A percentile compares a stretch with the other conserved stretches of the same genome.
Evolutionary conservation across 345 rosid species (phyloP).

Genomic region (Clausena lansium): DNA sequence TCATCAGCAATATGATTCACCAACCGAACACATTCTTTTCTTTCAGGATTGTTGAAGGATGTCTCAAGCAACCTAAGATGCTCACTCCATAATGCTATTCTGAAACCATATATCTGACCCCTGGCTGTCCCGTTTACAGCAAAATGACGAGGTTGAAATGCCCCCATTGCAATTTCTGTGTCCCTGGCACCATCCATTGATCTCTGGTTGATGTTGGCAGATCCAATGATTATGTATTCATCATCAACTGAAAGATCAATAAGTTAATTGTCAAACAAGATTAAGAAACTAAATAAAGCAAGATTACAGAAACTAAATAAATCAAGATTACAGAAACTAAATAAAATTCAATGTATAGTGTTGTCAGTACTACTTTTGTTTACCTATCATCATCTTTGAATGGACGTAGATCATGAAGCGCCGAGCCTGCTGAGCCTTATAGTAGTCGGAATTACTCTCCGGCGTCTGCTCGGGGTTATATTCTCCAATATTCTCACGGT

Average conservation of each 20-base stretch:
- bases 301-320: background rate
- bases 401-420: conserved; percentile 93
- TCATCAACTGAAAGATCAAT: conserved; percentile 62
- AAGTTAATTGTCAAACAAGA: background rate
- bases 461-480: conserved; percentile 45
- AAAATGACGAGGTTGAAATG: conserved; percentile 66
- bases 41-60: conserved; percentile 35
- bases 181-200: conserved; percentile 90
- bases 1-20: conserved; percentile 39
- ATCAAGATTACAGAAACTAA: background rate
- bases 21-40: conserved; percentile 28
- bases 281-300: background rate
- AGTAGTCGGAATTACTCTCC: conserved; percentile 50
- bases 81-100: conserved; percentile 72
- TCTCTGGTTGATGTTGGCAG: conserved; percentile 89
- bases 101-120: conserved; percentile 56
- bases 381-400: conserved; percentile 88
- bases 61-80: conserved; percentile 31
- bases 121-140: conserved; percentile 23
- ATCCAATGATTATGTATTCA: conserved; percentile 85
- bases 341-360: background rate
- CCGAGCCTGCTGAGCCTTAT: conserved; percentile 63
- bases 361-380: background rate
- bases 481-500: conserved; percentile 52
- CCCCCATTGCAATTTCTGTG: conserved; percentile 89